Evolutionary conservation across 2,329 filamentous ascomycete species (phyloP).

Genomic region (Ophiocordyceps camponoti-floridani): DNA sequence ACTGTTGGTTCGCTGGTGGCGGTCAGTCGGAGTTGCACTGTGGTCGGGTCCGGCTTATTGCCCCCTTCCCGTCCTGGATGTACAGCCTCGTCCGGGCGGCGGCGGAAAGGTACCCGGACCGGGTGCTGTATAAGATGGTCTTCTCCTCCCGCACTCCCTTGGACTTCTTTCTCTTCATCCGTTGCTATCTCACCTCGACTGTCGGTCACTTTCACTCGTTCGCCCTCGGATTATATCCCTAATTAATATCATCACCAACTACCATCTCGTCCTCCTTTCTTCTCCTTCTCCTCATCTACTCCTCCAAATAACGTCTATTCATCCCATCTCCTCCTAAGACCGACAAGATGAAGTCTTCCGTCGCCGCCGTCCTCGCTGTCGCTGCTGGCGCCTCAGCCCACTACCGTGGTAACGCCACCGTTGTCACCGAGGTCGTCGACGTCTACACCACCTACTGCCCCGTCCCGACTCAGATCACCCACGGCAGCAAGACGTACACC

Average conservation of each 20-base stretch:
- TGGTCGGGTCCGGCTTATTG: neutral
- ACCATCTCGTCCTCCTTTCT: neutral
- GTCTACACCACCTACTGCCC: constrained; percentile 58
- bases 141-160: neutral
- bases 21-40: neutral
- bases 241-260: no score
- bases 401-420: constrained; percentile 26
- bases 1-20: neutral
- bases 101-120: neutral
- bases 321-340: constrained; percentile 15
- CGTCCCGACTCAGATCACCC: constrained; percentile 41
- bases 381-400: constrained; percentile 28
- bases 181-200: neutral
- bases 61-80: constrained; percentile 9
- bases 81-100: constrained; percentile 12
- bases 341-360: constrained; percentile 49
- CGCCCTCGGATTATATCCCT: no score
- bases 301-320: neutral
- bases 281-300: neutral
- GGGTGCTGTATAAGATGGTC: neutral
- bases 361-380: constrained; percentile 32
- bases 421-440: constrained; percentile 48
- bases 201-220: constrained; percentile 1
- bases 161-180: neutral
- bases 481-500: constrained; percentile 50